A percentile compares a stretch with the other conserved stretches of the same genome.
Conservation (phyloP, 2,329 filamentous ascomycete species). For the Diaporthe humulicola region DNA sequence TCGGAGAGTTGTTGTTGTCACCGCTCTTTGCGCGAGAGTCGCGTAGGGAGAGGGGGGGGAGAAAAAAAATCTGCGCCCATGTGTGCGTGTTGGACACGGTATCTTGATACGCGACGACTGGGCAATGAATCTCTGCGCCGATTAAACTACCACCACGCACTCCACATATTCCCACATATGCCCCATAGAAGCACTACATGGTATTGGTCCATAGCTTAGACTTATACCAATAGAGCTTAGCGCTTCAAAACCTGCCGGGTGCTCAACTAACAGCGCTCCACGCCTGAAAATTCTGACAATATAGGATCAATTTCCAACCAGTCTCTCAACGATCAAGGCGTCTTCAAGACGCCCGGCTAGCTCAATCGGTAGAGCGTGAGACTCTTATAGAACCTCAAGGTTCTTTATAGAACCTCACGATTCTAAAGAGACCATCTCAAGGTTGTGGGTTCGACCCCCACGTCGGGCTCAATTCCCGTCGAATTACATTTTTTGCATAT, state of each 20-base stretch:
- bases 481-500: not conserved
- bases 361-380: slow-evolving; percentile 81
- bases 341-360: slow-evolving; percentile 63
- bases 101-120: slow-evolving; percentile 25
- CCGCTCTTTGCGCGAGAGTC: slow-evolving; percentile 26
- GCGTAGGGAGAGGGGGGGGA: not conserved
- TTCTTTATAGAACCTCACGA: slow-evolving; percentile 11
- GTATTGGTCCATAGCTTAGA: not conserved
- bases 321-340: not conserved
- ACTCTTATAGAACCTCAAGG: slow-evolving; percentile 65
- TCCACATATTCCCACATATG: not conserved
- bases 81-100: slow-evolving; percentile 11
- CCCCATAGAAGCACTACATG: slow-evolving; percentile 8
- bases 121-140: not conserved
- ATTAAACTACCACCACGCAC: not conserved
- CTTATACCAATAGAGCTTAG: not conserved
- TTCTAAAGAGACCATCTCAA: slow-evolving; percentile 36
- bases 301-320: rapidly evolving
- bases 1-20: not conserved
- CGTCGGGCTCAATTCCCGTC: slow-evolving; percentile 39
- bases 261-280: no score
- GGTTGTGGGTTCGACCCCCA: slow-evolving; percentile 40
- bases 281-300: not conserved
- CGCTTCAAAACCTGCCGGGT: not conserved
- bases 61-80: slow-evolving; percentile 6